These are phyloP conservation scores for Melampsora larici-populina DNA, from an alignment of 1,284 basidiomycete genomes.

Conservation along the genomic window DNA sequence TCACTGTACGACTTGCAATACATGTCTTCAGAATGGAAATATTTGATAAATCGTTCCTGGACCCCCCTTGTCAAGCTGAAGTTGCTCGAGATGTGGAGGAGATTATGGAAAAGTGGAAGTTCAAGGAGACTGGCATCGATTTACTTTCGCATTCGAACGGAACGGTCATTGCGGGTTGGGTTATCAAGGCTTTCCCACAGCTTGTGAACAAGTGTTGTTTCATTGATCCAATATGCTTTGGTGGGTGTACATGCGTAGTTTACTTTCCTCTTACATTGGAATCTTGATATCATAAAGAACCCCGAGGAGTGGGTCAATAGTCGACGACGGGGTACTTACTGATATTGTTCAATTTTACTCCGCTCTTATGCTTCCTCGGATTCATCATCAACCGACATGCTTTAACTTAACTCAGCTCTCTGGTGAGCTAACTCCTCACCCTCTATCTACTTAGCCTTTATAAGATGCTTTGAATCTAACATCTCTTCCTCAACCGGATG, in stretches of 20 bases:
- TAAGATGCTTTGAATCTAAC: background rate
- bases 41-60: constrained; percentile 11
- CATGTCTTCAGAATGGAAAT: constrained; percentile 26
- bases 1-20: background rate
- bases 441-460: background rate
- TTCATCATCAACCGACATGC: background rate
- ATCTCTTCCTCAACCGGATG: background rate
- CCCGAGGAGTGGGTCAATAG: background rate
- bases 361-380: background rate
- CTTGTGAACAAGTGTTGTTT: constrained; percentile 34
- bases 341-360: too few species aligned
- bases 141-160: constrained; percentile 36
- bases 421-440: constrained; percentile 19
- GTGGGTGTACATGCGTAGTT: constrained; percentile 45
- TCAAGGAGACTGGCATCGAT: constrained; percentile 26
- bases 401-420: constrained; percentile 4
- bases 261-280: constrained; percentile 1
- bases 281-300: background rate
- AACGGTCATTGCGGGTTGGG: constrained; percentile 27
- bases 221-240: constrained; percentile 47
- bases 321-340: background rate
- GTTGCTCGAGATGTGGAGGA: constrained; percentile 1
- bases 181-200: constrained; percentile 37
- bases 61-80: constrained; percentile 22
- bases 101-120: background rate